Conservation (phyloP, 2,329 filamentous ascomycete species). For the Septoria linicola region DNA sequence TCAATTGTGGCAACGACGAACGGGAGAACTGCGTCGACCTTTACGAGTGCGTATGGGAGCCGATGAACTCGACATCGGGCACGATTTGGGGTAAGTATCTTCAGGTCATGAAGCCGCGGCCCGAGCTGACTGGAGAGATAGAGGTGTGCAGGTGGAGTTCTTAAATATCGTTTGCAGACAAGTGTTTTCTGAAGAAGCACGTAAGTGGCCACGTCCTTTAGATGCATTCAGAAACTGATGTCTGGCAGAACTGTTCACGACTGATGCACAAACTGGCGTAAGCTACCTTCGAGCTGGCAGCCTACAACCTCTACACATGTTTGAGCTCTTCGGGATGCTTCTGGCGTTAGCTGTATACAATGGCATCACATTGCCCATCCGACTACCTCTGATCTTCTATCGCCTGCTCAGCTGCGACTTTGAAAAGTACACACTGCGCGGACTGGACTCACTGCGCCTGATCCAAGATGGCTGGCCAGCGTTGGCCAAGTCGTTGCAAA, state of each 20-base stretch:
- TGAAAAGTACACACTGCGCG: too few species aligned
- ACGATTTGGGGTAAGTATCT: constrained; percentile 68
- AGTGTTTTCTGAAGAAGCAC: constrained; percentile 73
- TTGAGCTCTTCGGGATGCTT: constrained; percentile 83
- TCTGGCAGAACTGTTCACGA: constrained; percentile 66
- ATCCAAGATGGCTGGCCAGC: constrained; percentile 87
- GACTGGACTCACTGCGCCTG: constrained; percentile 38
- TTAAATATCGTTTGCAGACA: constrained; percentile 82
- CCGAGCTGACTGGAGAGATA: constrained; percentile 1
- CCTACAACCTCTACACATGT: constrained; percentile 82
- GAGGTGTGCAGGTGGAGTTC: constrained; percentile 94
- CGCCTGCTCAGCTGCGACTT: constrained; percentile 60
- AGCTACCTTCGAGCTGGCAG: constrained; percentile 86
- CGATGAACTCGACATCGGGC: constrained; percentile 78
- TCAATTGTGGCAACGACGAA: constrained; percentile 84
- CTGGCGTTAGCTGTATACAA: constrained; percentile 91
- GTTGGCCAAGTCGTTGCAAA: constrained; percentile 70
- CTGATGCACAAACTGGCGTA: constrained; percentile 73
- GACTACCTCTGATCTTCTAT: constrained; percentile 83
- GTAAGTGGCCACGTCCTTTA: constrained; percentile 41
- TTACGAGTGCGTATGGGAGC: constrained; percentile 83
- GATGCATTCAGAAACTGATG: not conserved
- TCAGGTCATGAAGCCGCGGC: too few species aligned
- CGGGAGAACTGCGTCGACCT: constrained; percentile 76
- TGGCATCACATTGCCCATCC: constrained; percentile 84